Base-by-base conservation (phyloP, 768 basidiomycete genomes). In the Xerocomellus dryophilus region DNA sequence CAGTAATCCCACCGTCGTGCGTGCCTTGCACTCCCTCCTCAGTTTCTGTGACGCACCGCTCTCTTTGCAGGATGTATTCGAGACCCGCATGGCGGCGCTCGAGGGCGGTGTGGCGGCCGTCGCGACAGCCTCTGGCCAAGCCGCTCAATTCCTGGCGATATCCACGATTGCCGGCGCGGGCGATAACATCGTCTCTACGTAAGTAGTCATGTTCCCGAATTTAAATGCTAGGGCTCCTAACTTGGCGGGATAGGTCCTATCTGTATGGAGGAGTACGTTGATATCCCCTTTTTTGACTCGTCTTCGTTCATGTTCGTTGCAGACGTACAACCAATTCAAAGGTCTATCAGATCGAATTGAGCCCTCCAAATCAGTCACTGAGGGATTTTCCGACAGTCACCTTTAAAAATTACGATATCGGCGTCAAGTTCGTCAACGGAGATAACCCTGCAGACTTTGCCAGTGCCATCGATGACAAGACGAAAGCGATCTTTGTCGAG, bases 101-200 rank as follows among this genome's bases (percentile, higher is more conserved):
- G 90, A 93, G 67, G 86, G 88, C 11, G 90, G 90, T 23, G 75
- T 74, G 2, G 88, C 87, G 1, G 90, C 90, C 7, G 78, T 92
- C 4, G 89, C 89, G 3, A 77, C 84, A 0, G 73, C 87, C 4
- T 86, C 85, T 50, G 90, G 90, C 0, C 88, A 90, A 65, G 74
- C 86, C 7, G 90, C 89, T 0, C 88, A 91, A 61, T 87, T 90
- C 69, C 73, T 90, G 67, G 77, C 88, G 2, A 81, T 90, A 55
- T 67, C 79, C 1, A 77, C 82, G 27, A 66, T 89, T 39, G 82
- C 85, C 2, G 70, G 76, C 2, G 66, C 77, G 7, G 90, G 90
- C 1, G 90, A 92, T 63, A 93, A 92, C 65, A 87, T 91, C 50
- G 81, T 92, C 7, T 81, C 85, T 2, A 80, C 85, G 82, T 85